phyloP scores from a whole-genome alignment of 768 basidiomycete species.

The Pisolithus marmoratus region DNA sequence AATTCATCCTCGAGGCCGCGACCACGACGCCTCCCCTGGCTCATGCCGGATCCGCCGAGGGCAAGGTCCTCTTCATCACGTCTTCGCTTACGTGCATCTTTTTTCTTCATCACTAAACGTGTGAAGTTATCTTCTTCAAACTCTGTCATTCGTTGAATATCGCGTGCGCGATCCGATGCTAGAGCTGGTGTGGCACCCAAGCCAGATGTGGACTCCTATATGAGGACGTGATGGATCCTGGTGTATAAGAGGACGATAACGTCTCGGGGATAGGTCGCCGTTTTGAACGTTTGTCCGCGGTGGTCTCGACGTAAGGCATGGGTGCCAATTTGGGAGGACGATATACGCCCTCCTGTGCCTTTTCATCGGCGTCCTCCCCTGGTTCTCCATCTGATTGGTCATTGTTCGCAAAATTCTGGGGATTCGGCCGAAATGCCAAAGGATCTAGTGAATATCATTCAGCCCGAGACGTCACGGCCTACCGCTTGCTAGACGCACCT shows the following conservation, averaged over 20 bases:
- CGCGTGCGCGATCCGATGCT: constrained; percentile 60
- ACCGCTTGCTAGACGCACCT: constrained; percentile 39
- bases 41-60: constrained; percentile 65
- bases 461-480: background rate
- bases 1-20: constrained; percentile 84
- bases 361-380: constrained; percentile 21
- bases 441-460: constrained; percentile 53
- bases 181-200: constrained; percentile 57
- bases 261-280: constrained; percentile 60
- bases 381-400: constrained; percentile 30
- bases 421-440: constrained; percentile 88
- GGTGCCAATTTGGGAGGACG: constrained; percentile 86
- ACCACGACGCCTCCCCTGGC: constrained; percentile 50
- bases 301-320: constrained; percentile 71
- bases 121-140: constrained; percentile 97
- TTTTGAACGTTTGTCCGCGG: constrained; percentile 39
- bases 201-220: constrained; percentile 66
- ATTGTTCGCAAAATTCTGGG: constrained; percentile 56
- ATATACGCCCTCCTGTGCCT: constrained; percentile 46
- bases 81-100: constrained; percentile 62
- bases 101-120: constrained; percentile 85
- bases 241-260: constrained; percentile 46
- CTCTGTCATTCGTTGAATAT: constrained; percentile 73
- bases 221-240: constrained; percentile 58
- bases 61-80: constrained; percentile 87